Conservation (phyloP, 1,284 basidiomycete species). For the Apiotrichum veenhuisii region DNA sequence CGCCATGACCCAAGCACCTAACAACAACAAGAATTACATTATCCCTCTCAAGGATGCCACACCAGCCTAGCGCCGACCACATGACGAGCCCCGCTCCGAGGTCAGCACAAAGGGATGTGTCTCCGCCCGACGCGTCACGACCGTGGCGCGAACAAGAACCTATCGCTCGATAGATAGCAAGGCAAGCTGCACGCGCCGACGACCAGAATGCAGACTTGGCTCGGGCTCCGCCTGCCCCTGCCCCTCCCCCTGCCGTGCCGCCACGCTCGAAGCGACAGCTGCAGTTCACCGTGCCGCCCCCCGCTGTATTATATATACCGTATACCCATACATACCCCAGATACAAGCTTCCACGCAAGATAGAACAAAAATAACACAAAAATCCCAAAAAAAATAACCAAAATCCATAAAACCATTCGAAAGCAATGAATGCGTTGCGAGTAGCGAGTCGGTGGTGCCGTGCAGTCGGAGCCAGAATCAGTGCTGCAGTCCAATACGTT, state of each 20-base stretch:
- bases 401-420: constrained; percentile 1
- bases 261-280: too few species aligned
- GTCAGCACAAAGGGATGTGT: background rate
- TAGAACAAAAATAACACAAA: background rate
- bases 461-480: too few species aligned
- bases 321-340: background rate
- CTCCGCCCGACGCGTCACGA: background rate
- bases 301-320: background rate
- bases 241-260: too few species aligned
- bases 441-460: background rate
- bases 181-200: too few species aligned
- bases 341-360: background rate
- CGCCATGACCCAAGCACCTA: background rate
- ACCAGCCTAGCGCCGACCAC: background rate
- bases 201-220: too few species aligned
- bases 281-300: too few species aligned
- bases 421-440: constrained; percentile 8
- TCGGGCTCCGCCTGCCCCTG: too few species aligned
- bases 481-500: too few species aligned
- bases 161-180: too few species aligned
- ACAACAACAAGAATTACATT: background rate
- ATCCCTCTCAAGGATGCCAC: background rate
- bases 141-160: background rate
- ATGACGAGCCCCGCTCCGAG: background rate
- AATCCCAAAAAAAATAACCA: background rate